Base-by-base conservation (phyloP, 1,284 basidiomycete genomes). In the Irpex sp. region DNA sequence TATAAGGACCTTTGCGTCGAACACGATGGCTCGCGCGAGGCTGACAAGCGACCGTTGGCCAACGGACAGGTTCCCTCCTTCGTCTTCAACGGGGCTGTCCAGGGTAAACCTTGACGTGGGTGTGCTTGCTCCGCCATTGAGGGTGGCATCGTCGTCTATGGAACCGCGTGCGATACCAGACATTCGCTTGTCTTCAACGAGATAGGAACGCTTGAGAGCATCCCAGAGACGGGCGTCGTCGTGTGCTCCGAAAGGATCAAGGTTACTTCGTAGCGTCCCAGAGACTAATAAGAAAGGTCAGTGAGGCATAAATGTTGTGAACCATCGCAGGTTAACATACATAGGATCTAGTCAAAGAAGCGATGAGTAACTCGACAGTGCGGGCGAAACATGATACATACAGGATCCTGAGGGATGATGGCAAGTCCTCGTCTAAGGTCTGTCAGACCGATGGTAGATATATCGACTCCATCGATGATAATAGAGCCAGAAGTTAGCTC, bases 391-490 rank as follows among this genome's bases (percentile, higher is more conserved):
- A 49, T 39, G 58, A 53, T 3, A 62, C 70, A 57, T 68, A 82
- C 66, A 21, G 72, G 86, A 68, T 97, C 95, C 74, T 97, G 95
- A 11, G 95, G 94, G 66, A 97, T 96, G 72, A 97, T 89, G 1
- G 94, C 82, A 19, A 94, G 80, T 5, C 79, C 80, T 59, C 76
- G 84, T 36, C 90, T 78, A 51, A 92, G 75, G 69, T 90, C 87
- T 39, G 78, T 77, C 43, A 93, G 74, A 4, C 90, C 90, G 58
- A 92, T 77, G 63, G 79, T 80, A 19, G 89, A 88, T 57, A 88
- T 85, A 70, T 92, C 86, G 13, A 90, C 76, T 5, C 73, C 87
- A 70, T 91, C 89, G 61, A 92, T 83, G 8, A 75, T 68, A 57
- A 92, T 89, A 3, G 82, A 83, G 6, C 90, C 90, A 15, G 83